Conservation (phyloP, 1,284 basidiomycete genomes). For the Malassezia arunalokei region DNA sequence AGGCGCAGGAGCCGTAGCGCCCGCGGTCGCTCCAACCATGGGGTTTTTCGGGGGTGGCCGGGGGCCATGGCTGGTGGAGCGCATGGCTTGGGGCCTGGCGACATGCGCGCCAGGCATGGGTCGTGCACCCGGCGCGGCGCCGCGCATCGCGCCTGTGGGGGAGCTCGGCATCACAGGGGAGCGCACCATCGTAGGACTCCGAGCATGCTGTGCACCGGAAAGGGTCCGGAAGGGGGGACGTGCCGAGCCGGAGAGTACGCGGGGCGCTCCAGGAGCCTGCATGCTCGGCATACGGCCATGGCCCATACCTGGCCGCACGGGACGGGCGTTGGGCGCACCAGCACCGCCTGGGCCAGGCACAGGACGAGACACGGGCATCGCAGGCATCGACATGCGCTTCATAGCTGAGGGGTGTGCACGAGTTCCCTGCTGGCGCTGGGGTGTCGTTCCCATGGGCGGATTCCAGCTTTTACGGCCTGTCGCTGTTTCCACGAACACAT, state of each 20-base stretch:
- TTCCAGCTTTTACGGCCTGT: constrained; percentile 47
- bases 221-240: neutral
- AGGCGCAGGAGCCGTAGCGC: neutral
- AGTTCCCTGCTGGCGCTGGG: constrained; percentile 20
- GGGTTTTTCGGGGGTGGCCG: no score
- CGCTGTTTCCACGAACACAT: constrained; percentile 59
- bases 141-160: neutral
- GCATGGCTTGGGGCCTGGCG: neutral
- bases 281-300: constrained; percentile 2
- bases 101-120: neutral
- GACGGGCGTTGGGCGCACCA: neutral
- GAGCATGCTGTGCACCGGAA: neutral
- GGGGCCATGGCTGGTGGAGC: no score
- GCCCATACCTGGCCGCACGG: neutral
- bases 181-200: neutral
- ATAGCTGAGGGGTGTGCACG: constrained; percentile 39
- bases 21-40: neutral
- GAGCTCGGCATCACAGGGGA: neutral
- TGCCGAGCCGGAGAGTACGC: neutral
- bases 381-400: constrained; percentile 42
- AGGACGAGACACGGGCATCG: neutral
- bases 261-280: constrained; percentile 1
- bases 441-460: constrained; percentile 25
- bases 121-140: neutral
- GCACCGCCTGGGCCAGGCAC: neutral